A percentile compares a stretch with the other conserved stretches of the same genome.
Evolutionary conservation across 305 asterid species (phyloP).

Genomic region (Fraxinus xanthoxyloides): DNA sequence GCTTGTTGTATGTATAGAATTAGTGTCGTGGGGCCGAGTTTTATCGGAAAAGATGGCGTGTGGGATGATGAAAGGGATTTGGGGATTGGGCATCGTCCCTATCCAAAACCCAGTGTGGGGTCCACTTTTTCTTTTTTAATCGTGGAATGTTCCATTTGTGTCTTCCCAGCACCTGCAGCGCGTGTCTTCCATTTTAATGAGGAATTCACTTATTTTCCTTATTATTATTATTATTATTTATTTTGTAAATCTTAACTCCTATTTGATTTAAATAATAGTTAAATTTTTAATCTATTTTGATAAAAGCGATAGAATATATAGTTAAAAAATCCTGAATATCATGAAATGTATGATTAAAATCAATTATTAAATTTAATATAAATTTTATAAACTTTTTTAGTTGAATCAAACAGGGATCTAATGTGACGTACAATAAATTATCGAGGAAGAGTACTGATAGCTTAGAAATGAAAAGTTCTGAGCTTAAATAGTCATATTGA

Average conservation of each 20-base stretch:
- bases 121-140: slow-evolving; percentile 11
- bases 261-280: no score
- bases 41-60: slow-evolving; percentile 47
- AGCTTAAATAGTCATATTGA: neutral
- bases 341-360: no score
- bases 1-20: slow-evolving; percentile 1
- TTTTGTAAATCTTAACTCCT: neutral
- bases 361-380: no score
- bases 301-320: no score
- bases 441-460: neutral
- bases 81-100: slow-evolving; percentile 39
- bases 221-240: no score
- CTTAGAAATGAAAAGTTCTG: neutral
- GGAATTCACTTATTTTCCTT: neutral
- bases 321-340: no score
- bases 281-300: no score
- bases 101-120: slow-evolving; percentile 21
- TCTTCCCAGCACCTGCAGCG: neutral
- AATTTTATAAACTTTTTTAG: no score
- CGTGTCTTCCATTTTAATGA: neutral
- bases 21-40: slow-evolving; percentile 33
- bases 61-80: slow-evolving; percentile 28
- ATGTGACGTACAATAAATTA: no score
- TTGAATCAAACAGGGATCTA: no score
- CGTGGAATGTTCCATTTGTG: slow-evolving; percentile 35